Base-by-base conservation (phyloP, 805 yeast species). In the Candida chauliodis region DNA sequence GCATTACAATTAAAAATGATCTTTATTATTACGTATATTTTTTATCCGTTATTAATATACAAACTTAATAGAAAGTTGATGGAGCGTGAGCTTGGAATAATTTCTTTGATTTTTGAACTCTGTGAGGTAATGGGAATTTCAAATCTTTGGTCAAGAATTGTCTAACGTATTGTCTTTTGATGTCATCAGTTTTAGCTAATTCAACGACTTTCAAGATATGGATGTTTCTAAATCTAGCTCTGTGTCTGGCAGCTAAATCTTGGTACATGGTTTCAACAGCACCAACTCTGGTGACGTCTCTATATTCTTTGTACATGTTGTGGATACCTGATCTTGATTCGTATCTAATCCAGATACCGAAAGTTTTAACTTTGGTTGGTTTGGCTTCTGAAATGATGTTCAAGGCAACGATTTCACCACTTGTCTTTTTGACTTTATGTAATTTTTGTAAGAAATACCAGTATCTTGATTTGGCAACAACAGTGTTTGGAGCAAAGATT, bases 241-340 rank as follows among this genome's bases (percentile, higher is more conserved):
- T 89, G 95, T 93, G 99, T 81, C 99, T 90, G 60, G 99, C 97
- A 76, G 99, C 99, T 85, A 93, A 85, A 77, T 93, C 99, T 75
- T 85, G 90, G 93, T 93, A 93, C 84, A 93, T 84, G 69, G 93
- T 78, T 75, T 86, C 95, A 68, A 93, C 97, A 59, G 98, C 99
- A 73, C 87, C 95, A 52, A 89, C 95, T 81, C 99, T 93, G 80
- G 96, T 76, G 61, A 91, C 95, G 64, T 91, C 99, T 78, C 99
- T 89, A 93, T 88, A 87, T 81, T 93, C 99, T 83, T 93, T 93
- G 96, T 93, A 93, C 97, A 93, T 93, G 95, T 93, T 93, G 95
- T 93, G 99, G 66, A 96, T 90, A 79, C 99, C 99, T 58, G 99
- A 93, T 85, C 99, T 95, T 56, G 99, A 93, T 72, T 93, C 99